Evolutionary conservation across 2,329 filamentous ascomycete species (phyloP), one percentile per base, ranked within the genome.

Genomic region (Paraphaeosphaeria sporulosa): DNA sequence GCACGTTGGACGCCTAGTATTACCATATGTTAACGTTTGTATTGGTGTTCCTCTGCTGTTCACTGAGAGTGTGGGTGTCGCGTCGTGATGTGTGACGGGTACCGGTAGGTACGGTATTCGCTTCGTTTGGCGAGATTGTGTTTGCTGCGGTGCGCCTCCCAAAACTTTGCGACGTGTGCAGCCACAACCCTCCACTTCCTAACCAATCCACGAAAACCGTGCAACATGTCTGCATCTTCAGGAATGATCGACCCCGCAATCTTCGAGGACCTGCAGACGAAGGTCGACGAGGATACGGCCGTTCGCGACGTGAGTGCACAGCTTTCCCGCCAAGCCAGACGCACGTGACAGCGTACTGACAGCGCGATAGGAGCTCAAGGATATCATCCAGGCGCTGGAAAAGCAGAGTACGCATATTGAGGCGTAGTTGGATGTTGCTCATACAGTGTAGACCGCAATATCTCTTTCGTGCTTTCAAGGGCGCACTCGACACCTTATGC

Each of bases 211-310:
- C 42, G 17, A n/a, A 2, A 30, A n/a, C 17, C 13, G 17, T 27
- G 43, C 55, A 63, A 55, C 23, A 77, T 78, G 74, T 68, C 68
- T 46, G 67, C 62, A 25, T 68, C 65, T 55, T 67, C 78, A 55
- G 81, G 79, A 58, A 87, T 90, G 84, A 88, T 95, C 72, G 90
- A 96, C 76, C 90, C 92, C 61, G 85, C 86, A 66, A 92, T 98
- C 77, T 97, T 98, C 79, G 88, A 93, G 73, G 86, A 90, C 70
- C 89, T 99, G 63, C 94, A 97, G 80, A 83, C 86, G 60, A 94
- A 94, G 78, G 92, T 97, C 70, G 95, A 98, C 69, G 90, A 96
- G 78, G 95, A 98, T 76, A 85, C 87, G 9, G 84, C 86, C 57
- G 89, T 96, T 57, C 89, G 92, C 72, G 94, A 98, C 75, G 87